Base-by-base conservation (phyloP, 2,329 filamentous ascomycete genomes). In the Niveomyces coronatus region DNA sequence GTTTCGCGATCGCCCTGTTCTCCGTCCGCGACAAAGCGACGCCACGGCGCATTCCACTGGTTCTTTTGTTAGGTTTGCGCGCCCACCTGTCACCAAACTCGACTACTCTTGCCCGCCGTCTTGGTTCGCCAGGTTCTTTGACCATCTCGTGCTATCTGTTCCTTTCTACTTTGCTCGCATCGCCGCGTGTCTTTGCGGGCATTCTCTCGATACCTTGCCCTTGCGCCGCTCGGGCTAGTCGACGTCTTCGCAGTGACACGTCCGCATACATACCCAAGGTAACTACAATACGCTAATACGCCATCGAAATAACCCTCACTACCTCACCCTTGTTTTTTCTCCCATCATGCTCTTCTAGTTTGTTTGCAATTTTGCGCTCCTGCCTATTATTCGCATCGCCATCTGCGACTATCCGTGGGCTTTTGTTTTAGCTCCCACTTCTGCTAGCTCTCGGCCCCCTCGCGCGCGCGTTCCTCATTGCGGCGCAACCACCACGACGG, bases 401-500 rank as follows among this genome's bases (percentile, higher is more conserved):
- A 27, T n/a, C 35, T 28, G 23, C 22, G n/a, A n/a, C 20, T 37
- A 23, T 19, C 26, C n/a, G 23, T 18, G 23, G n/a, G n/a, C n/a
- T n/a, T 20, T 34, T 31, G 32, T 31, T 22, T 29, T 39, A 22
- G 30, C 30, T 30, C 16, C 22, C 30, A 18, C 26, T 14, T 23
- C 22, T 33, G 30, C 18, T 39, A 33, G 37, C 37, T 34, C 31
- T 29, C 24, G 26, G 28, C 13, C n/a, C n/a, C n/a, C n/a, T n/a
- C n/a, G n/a, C n/a, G n/a, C n/a, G n/a, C n/a, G n/a, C n/a, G n/a
- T n/a, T n/a, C n/a, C n/a, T n/a, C n/a, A n/a, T n/a, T n/a, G n/a
- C 28, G 17, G 9, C 31, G 16, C 29, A 28, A 20, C 39, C 29
- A 41, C 34, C 34, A 36, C 34, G 33, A 37, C 39, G 39, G 32